Percentiles rank a stretch among this genome's conserved stretches.
Conservation (phyloP, 2,329 filamentous ascomycete species). For the Pseudocercospora musae region DNA sequence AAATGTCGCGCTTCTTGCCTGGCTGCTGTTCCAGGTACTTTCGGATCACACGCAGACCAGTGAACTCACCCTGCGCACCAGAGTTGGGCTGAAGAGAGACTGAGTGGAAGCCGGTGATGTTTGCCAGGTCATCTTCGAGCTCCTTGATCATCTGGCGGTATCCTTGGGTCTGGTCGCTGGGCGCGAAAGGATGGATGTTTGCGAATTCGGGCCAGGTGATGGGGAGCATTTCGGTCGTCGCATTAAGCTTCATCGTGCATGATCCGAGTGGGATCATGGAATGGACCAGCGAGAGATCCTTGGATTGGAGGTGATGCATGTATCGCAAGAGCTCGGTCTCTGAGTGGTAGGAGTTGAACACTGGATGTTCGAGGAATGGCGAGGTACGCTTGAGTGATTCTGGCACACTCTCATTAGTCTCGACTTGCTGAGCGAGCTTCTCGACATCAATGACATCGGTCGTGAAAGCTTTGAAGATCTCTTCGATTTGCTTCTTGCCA, state of each 20-base stretch:
- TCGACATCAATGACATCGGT: conserved; percentile 40
- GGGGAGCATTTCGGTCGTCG: conserved; percentile 87
- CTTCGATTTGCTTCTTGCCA: conserved; percentile 53
- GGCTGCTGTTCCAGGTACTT: conserved; percentile 71
- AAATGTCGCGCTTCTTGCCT: conserved; percentile 76
- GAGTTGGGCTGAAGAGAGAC: conserved; percentile 93
- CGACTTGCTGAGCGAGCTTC: conserved; percentile 31
- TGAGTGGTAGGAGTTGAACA: conserved; percentile 93
- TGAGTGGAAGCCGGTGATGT: conserved; percentile 86
- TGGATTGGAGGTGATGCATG: conserved; percentile 88
- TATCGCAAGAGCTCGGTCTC: conserved; percentile 93
- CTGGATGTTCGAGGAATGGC: conserved; percentile 77
- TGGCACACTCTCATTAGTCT: conserved; percentile 46
- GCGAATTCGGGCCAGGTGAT: conserved; percentile 74
- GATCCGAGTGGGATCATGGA: conserved; percentile 97
- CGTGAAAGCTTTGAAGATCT: conserved; percentile 57
- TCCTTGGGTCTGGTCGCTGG: conserved; percentile 60
- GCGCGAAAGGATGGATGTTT: conserved; percentile 77
- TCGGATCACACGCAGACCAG: conserved; percentile 82
- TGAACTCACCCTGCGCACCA: conserved; percentile 91
- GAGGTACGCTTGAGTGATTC: conserved; percentile 66
- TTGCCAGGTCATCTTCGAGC: conserved; percentile 70
- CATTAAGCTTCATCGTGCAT: conserved; percentile 98
- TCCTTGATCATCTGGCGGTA: conserved; percentile 68
- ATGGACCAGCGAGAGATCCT: conserved; percentile 89